A percentile compares a stretch with the other conserved stretches of the same genome.
Conservation (phyloP, 2,329 filamentous ascomycete species). For the Talaromyces islandicus region DNA sequence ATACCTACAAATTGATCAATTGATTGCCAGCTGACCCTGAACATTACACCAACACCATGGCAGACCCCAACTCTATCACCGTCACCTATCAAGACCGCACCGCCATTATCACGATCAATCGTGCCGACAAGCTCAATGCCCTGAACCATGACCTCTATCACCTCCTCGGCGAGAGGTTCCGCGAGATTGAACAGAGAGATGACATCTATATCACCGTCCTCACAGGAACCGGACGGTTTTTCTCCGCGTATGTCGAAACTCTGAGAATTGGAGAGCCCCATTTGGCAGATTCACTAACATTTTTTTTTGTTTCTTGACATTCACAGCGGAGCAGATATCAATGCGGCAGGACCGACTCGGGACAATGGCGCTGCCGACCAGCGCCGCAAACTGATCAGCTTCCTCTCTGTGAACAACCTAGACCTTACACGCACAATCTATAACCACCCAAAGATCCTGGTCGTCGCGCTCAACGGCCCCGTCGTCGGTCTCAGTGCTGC, state of each 20-base stretch:
- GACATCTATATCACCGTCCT: conserved; percentile 81
- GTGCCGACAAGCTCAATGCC: conserved; percentile 81
- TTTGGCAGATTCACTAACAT: background rate
- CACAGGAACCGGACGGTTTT: conserved; percentile 72
- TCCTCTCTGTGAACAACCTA: conserved; percentile 79
- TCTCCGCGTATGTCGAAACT: conserved; percentile 65
- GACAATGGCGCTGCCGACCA: conserved; percentile 19
- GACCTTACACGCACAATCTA: conserved; percentile 88
- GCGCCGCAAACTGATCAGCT: conserved; percentile 57
- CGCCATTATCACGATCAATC: conserved; percentile 81
- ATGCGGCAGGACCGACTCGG: conserved; percentile 22
- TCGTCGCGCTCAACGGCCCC: conserved; percentile 87
- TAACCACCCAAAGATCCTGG: conserved; percentile 86
- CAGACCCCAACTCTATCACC: conserved; percentile 44
- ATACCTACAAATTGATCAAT: background rate
- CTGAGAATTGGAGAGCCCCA: background rate
- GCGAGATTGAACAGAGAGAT: conserved; percentile 70
- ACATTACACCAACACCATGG: background rate
- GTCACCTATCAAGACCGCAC: conserved; percentile 62
- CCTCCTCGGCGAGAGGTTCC: conserved; percentile 64
- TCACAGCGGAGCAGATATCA: conserved; percentile 8
- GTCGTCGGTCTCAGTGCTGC: conserved; percentile 84
- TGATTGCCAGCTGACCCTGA: background rate
- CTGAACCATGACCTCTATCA: conserved; percentile 69
- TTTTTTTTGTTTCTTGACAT: background rate